Percentiles rank a stretch among this genome's conserved stretches.
These are phyloP conservation scores for Vaucheria bursata DNA, from an alignment of 352 stramenopile species.

Conservation along the genomic window DNA sequence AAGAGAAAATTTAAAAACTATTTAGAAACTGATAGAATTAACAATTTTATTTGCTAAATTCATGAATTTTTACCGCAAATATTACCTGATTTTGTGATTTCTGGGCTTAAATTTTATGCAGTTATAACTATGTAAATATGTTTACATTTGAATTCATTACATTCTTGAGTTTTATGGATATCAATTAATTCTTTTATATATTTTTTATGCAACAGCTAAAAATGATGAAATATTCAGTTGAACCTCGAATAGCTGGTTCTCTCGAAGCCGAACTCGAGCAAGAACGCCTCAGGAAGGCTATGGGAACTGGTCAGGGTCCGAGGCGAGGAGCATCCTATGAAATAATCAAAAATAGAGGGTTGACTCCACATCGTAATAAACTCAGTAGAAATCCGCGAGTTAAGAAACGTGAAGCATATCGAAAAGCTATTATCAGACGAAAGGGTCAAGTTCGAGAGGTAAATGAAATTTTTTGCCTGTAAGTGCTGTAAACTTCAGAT, in stretches of 20 bases:
- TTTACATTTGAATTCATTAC: no score
- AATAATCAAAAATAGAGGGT: conserved; percentile 96
- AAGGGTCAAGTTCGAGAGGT: conserved; percentile 84
- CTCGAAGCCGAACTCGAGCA: conserved; percentile 43
- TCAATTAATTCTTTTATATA: no score
- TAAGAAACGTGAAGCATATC: conserved; percentile 95
- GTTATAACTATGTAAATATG: no score
- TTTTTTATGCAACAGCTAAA: conserved; percentile 43
- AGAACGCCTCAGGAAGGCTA: conserved; percentile 60
- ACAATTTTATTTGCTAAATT: no score
- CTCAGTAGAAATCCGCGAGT: conserved; percentile 95
- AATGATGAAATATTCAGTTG: conserved; percentile 47
- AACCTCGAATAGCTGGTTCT: conserved; percentile 24
- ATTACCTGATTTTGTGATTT: no score
- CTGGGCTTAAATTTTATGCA: no score
- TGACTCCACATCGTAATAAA: conserved; percentile 95
- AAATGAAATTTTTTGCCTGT: background rate
- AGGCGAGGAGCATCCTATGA: conserved; percentile 70
- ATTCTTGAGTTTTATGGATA: no score
- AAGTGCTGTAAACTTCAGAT: no score
- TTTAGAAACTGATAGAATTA: no score
- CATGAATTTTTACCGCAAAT: no score
- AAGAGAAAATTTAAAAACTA: no score
- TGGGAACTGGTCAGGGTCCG: conserved; percentile 55
- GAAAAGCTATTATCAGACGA: conserved; percentile 88